These are phyloP conservation scores for Cyberlindnera veronae DNA, from an alignment of 805 yeast genomes.

Conservation along the genomic window DNA sequence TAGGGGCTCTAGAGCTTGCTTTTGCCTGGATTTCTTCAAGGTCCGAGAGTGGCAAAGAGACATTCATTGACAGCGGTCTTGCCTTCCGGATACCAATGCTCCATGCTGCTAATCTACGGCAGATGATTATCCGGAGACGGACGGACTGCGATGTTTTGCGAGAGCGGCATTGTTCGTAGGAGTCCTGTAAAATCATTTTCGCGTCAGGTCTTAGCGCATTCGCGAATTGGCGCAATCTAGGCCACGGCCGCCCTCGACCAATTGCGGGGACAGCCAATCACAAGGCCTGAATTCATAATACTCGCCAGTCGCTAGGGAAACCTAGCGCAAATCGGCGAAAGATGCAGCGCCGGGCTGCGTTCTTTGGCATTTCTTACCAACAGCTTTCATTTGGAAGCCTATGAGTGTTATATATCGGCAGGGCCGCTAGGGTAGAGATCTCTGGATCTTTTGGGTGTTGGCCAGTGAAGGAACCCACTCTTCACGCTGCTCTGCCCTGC, in stretches of 20 bases:
- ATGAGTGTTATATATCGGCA: constrained; percentile 5
- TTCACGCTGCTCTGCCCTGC: too few species aligned
- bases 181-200: background rate
- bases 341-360: background rate
- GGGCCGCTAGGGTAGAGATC: constrained; percentile 3
- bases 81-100: too few species aligned
- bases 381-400: too few species aligned
- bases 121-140: background rate
- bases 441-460: too few species aligned
- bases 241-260: background rate
- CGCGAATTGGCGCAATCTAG: background rate
- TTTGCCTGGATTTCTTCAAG: too few species aligned
- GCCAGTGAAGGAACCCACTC: too few species aligned
- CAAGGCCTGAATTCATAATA: constrained; percentile 8
- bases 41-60: background rate
- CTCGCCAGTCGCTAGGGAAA: too few species aligned
- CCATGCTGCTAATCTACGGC: background rate
- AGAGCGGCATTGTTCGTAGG: constrained; percentile 3
- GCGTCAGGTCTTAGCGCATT: too few species aligned
- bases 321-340: background rate
- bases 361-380: too few species aligned
- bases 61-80: too few species aligned
- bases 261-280: constrained; percentile 15
- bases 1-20: background rate
- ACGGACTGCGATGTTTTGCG: background rate